phyloP scores from a whole-genome alignment of 345 rosid species.

The Dovyalis caffra region DNA sequence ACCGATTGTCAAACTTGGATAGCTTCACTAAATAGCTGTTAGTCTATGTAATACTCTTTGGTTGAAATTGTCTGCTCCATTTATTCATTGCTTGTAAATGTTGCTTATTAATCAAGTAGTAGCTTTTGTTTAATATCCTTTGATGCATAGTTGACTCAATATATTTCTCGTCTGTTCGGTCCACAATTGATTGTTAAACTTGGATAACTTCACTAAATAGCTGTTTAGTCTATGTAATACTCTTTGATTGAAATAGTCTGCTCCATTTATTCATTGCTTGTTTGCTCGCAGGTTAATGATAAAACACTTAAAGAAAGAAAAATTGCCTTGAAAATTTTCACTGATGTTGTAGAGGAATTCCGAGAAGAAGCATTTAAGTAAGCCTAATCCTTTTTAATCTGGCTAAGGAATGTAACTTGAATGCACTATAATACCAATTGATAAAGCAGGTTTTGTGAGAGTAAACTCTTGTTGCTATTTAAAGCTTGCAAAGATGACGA shows the following conservation, averaged over 20 bases:
- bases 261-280: neutral
- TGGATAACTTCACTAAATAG: too few species aligned
- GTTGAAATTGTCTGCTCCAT: too few species aligned
- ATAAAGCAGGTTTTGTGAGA: constrained; percentile 4
- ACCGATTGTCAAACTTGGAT: too few species aligned
- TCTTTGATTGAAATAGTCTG: neutral
- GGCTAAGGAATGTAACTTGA: neutral
- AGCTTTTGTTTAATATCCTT: too few species aligned
- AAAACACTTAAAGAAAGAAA: constrained; percentile 4
- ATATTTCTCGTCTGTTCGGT: too few species aligned
- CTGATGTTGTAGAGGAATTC: neutral
- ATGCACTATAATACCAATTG: neutral
- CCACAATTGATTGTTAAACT: too few species aligned
- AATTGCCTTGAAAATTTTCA: constrained; percentile 6
- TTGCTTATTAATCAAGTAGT: too few species aligned
- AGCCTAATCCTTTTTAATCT: neutral
- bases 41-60: too few species aligned
- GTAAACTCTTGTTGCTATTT: neutral
- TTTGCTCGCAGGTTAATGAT: neutral
- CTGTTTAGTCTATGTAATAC: too few species aligned
- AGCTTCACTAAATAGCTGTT: too few species aligned
- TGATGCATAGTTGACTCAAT: too few species aligned
- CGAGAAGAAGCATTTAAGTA: neutral
- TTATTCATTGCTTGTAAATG: too few species aligned
- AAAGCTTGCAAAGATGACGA: neutral